These are phyloP conservation scores for Amniculicola lignicola DNA, from an alignment of 495 filamentous ascomycete species.

Conservation along the genomic window DNA sequence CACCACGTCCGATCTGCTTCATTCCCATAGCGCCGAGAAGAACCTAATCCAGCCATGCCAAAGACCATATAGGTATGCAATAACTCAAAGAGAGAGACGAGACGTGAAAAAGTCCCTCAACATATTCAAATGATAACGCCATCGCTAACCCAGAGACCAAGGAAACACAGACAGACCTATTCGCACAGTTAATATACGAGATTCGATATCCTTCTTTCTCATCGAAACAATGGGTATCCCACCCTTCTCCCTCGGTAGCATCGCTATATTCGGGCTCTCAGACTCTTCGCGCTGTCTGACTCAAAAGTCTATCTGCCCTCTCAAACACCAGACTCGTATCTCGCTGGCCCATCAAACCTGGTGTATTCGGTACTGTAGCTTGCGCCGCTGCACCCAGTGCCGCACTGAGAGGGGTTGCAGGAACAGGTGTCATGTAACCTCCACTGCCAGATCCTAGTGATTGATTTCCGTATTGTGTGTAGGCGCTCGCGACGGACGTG, in stretches of 20 bases:
- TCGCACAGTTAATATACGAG: background rate
- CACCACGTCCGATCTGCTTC: no score
- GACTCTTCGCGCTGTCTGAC: constrained; percentile 16
- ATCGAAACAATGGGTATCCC: background rate
- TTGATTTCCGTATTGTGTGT: constrained; percentile 28
- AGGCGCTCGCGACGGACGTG: constrained; percentile 14
- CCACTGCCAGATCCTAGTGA: constrained; percentile 36
- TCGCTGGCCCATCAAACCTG: constrained; percentile 37
- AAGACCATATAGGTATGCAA: background rate
- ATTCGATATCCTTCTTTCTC: background rate
- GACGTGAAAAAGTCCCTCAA: no score
- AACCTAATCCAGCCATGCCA: no score
- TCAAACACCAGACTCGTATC: constrained; percentile 15
- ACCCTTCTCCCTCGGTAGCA: no score
- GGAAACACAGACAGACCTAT: background rate
- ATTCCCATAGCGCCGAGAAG: no score
- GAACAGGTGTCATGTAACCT: constrained; percentile 49
- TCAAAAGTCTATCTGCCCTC: constrained; percentile 44
- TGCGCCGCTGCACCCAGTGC: constrained; percentile 85
- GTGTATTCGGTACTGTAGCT: constrained; percentile 80
- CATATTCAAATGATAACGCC: no score
- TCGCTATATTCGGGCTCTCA: background rate
- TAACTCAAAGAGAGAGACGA: no score
- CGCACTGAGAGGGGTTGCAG: constrained; percentile 73
- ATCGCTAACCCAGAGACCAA: constrained; percentile 5